A percentile compares a stretch with the other conserved stretches of the same genome.
Evolutionary conservation across 2,329 filamentous ascomycete genomes (phyloP).

Genomic region (Fusarium devonianum): DNA sequence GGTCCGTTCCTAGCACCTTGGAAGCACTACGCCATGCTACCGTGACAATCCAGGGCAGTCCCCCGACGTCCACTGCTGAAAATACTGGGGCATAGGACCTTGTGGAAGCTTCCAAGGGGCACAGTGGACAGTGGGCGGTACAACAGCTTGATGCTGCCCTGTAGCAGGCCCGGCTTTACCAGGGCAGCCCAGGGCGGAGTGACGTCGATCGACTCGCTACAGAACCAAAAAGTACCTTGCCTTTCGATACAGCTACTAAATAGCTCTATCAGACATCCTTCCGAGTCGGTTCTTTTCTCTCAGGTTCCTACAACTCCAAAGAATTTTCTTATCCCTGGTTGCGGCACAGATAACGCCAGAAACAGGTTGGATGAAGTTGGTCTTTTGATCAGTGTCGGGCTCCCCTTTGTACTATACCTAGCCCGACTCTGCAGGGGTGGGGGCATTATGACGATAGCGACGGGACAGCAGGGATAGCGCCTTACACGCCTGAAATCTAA

Average conservation of each 20-base stretch:
- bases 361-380: conserved; percentile 3
- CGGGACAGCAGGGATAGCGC: conserved; percentile 27
- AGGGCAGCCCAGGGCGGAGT: conserved; percentile 26
- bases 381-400: conserved; percentile 20
- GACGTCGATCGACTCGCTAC: conserved; percentile 35
- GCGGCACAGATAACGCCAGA: not conserved
- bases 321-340: not conserved
- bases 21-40: conserved; percentile 28
- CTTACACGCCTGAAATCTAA: conserved; percentile 26
- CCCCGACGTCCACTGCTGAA: conserved; percentile 23
- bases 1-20: not conserved
- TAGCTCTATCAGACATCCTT: not conserved
- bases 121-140: conserved; percentile 8
- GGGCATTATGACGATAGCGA: conserved; percentile 38
- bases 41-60: conserved; percentile 22
- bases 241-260: too few relatives aligned
- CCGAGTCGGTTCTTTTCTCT: not conserved
- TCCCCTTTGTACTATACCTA: conserved; percentile 37
- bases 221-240: conserved; percentile 11
- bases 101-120: conserved; percentile 45
- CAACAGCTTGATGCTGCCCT: conserved; percentile 32
- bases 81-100: conserved; percentile 44
- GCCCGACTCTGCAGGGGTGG: conserved; percentile 27
- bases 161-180: conserved; percentile 11
- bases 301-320: not conserved